A percentile compares a stretch with the other conserved stretches of the same genome.
These are phyloP conservation scores for Ogataea dorogensis DNA, from an alignment of 805 yeast species.

Conservation along the genomic window DNA sequence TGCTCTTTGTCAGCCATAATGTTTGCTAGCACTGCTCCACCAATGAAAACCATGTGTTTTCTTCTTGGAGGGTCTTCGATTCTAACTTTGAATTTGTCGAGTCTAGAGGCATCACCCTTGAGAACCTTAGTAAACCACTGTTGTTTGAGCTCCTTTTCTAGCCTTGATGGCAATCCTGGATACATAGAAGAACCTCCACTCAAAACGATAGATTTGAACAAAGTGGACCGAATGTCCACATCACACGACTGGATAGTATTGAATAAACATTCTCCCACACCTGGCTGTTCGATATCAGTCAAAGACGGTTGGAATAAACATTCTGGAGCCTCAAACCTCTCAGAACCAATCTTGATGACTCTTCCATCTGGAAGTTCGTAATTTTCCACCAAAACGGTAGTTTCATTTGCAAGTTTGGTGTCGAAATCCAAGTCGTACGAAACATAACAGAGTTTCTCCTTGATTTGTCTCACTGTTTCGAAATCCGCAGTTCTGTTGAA, in stretches of 20 bases:
- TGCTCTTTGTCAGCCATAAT: conserved; percentile 98
- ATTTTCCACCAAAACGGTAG: conserved; percentile 89
- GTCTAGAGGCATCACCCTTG: conserved; percentile 79
- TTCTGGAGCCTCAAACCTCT: conserved; percentile 95
- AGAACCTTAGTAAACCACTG: conserved; percentile 90
- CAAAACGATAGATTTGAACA: conserved; percentile 87
- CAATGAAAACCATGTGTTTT: conserved; percentile 97
- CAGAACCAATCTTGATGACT: conserved; percentile 88
- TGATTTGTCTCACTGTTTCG: conserved; percentile 96
- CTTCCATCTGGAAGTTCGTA: conserved; percentile 98
- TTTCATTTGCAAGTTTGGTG: conserved; percentile 81
- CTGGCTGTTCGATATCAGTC: conserved; percentile 95
- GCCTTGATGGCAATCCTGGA: conserved; percentile 94
- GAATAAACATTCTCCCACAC: conserved; percentile 90
- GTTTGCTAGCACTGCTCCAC: conserved; percentile 97
- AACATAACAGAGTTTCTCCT: conserved; percentile 93
- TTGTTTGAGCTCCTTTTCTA: conserved; percentile 95
- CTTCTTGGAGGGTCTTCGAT: conserved; percentile 99
- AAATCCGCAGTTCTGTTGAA: conserved; percentile 98
- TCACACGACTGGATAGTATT: conserved; percentile 94
- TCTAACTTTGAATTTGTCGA: conserved; percentile 89
- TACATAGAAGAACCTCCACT: conserved; percentile 99
- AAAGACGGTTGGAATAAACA: conserved; percentile 94
- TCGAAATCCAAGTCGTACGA: conserved; percentile 92
- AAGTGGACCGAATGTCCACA: conserved; percentile 84